A percentile compares a stretch with the other conserved stretches of the same genome.
phyloP scores from a whole-genome alignment of 78 protist genomes.

The Dictyostelium firmibasis region DNA sequence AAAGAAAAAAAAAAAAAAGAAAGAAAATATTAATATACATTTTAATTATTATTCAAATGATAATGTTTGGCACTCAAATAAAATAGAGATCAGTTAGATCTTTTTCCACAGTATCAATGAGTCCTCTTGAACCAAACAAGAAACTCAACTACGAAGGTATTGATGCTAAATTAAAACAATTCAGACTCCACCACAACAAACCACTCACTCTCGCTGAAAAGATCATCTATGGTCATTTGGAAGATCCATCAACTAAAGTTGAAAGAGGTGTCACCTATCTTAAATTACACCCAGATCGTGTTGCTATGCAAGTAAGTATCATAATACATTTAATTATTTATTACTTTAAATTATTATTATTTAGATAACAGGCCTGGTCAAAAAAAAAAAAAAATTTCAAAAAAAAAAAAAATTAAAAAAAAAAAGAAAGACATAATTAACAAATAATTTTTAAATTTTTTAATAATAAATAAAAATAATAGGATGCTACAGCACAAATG shows the following conservation, averaged over 20 bases:
- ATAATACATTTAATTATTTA: not conserved
- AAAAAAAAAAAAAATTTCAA: not conserved
- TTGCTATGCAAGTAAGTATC: slow-evolving; percentile 90
- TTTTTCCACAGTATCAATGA: slow-evolving; percentile 61
- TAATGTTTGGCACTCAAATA: not conserved
- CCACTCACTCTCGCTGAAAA: slow-evolving; percentile 96
- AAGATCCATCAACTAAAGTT: slow-evolving; percentile 86
- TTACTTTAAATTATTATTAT: not conserved
- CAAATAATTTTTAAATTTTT: not conserved
- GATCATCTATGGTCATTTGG: slow-evolving; percentile 92
- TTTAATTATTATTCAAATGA: not conserved
- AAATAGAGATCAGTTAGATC: slow-evolving; percentile 15
- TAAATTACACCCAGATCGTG: slow-evolving; percentile 95
- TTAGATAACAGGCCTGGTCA: not conserved
- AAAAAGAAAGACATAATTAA: not conserved
- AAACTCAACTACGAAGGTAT: slow-evolving; percentile 43
- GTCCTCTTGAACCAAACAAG: slow-evolving; percentile 61
- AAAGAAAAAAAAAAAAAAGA: not conserved
- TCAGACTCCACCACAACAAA: slow-evolving; percentile 64
- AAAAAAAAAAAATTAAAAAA: not conserved
- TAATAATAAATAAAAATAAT: not conserved
- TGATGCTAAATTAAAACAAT: slow-evolving; percentile 41
- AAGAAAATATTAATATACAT: not conserved
- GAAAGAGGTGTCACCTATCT: slow-evolving; percentile 91
- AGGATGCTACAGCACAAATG: slow-evolving; percentile 96